Conservation (phyloP, 768 basidiomycete genomes). For the Termitomyces sp. region DNA sequence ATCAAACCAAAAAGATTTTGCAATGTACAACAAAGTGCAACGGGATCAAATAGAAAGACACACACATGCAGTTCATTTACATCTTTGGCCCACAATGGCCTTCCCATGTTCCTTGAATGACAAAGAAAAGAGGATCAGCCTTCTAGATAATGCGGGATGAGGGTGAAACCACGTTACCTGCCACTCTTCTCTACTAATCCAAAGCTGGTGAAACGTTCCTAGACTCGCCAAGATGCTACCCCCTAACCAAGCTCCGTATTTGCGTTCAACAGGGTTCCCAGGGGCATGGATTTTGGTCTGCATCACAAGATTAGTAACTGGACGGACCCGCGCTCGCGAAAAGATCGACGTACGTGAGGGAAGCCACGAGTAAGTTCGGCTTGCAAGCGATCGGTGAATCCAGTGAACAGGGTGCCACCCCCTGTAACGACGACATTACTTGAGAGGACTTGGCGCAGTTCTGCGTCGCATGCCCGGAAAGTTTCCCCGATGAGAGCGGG, state of each 20-base stretch:
- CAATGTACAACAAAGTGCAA: background rate
- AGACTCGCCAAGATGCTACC: slow-evolving; percentile 92
- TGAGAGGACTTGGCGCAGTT: slow-evolving; percentile 84
- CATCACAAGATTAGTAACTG: background rate
- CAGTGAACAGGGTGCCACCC: slow-evolving; percentile 82
- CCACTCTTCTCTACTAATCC: slow-evolving; percentile 94
- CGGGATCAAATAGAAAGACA: background rate
- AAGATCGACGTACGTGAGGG: slow-evolving; percentile 60
- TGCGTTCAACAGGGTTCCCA: slow-evolving; percentile 83
- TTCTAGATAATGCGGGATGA: background rate
- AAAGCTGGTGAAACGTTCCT: slow-evolving; percentile 96
- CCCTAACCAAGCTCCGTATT: slow-evolving; percentile 93
- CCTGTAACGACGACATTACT: slow-evolving; percentile 96
- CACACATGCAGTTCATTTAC: slow-evolving; percentile 47
- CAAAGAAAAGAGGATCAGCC: background rate
- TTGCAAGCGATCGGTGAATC: slow-evolving; percentile 78
- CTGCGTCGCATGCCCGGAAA: slow-evolving; percentile 82
- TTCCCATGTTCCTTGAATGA: slow-evolving; percentile 69
- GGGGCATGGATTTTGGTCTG: slow-evolving; percentile 91
- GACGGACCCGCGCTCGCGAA: background rate
- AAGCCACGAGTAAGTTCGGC: slow-evolving; percentile 71
- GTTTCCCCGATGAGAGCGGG: slow-evolving; percentile 72
- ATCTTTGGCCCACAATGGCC: slow-evolving; percentile 77
- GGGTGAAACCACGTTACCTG: slow-evolving; percentile 44
- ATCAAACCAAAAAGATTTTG: background rate